Conservation (phyloP, 805 yeast species). For the Wickerhamomyces alni region DNA sequence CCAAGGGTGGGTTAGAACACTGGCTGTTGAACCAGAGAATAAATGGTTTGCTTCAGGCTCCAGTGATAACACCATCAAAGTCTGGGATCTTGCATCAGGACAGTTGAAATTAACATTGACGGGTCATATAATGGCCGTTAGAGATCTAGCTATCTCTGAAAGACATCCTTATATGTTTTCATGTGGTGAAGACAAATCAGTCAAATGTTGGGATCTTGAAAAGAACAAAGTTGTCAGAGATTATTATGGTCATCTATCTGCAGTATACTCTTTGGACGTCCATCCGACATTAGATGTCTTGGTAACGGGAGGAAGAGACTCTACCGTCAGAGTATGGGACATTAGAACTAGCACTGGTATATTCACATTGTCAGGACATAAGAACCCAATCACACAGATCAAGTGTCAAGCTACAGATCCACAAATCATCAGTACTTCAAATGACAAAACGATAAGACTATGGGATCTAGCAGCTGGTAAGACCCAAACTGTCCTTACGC, state of each 20-base stretch:
- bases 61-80: constrained; percentile 78
- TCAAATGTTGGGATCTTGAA: constrained; percentile 95
- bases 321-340: constrained; percentile 90
- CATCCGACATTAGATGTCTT: constrained; percentile 85
- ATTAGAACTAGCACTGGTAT: constrained; percentile 72
- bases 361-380: constrained; percentile 78
- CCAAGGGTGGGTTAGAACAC: constrained; percentile 85
- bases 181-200: constrained; percentile 89
- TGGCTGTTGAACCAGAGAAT: constrained; percentile 79
- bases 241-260: constrained; percentile 91
- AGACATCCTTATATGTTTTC: constrained; percentile 85
- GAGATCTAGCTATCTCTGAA: constrained; percentile 66
- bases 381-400: constrained; percentile 66
- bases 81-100: constrained; percentile 84
- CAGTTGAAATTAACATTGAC: constrained; percentile 68
- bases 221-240: constrained; percentile 74
- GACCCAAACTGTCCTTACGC: constrained; percentile 67
- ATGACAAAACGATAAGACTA: constrained; percentile 78
- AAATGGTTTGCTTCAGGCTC: constrained; percentile 92
- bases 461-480: constrained; percentile 88
- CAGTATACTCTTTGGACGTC: constrained; percentile 74
- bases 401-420: constrained; percentile 70
- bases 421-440: constrained; percentile 75
- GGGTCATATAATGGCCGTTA: constrained; percentile 87
- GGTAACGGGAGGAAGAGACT: constrained; percentile 86